Percentiles rank a stretch among this genome's conserved stretches.
Conservation (phyloP, 2,329 filamentous ascomycete species). For the Rosellinia necatrix region DNA sequence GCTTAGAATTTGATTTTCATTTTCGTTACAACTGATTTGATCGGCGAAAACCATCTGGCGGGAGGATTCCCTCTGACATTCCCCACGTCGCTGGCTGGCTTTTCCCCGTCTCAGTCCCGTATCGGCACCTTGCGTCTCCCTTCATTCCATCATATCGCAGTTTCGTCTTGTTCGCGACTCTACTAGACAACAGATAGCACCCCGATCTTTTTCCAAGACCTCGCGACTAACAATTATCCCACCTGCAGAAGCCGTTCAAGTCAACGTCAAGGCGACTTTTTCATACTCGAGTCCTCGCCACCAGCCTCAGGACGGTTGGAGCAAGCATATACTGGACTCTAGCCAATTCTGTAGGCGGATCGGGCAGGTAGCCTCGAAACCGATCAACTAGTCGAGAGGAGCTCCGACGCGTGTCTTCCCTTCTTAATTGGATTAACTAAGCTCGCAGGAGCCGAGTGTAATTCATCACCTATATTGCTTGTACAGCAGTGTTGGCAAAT, state of each 20-base stretch:
- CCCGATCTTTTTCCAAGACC: constrained; percentile 8
- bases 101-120: constrained; percentile 33
- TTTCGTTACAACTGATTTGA: constrained; percentile 15
- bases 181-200: constrained; percentile 34
- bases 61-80: constrained; percentile 35
- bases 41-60: constrained; percentile 25
- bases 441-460: constrained; percentile 4
- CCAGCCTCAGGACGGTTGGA: constrained; percentile 2
- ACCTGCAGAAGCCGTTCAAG: constrained; percentile 15
- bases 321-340: constrained; percentile 2
- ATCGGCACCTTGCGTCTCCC: constrained; percentile 34
- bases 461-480: constrained; percentile 24
- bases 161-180: constrained; percentile 29
- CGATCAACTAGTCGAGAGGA: constrained; percentile 1
- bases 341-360: constrained; percentile 1
- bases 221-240: constrained; percentile 32
- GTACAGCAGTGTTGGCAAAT: constrained; percentile 33
- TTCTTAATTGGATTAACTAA: constrained; percentile 11
- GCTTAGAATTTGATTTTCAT: constrained; percentile 10
- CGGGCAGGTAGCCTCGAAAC: constrained; percentile 1
- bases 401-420: constrained; percentile 3
- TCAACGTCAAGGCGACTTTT: constrained; percentile 12
- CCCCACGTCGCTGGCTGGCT: constrained; percentile 29
- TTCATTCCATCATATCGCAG: constrained; percentile 40
- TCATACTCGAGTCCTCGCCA: constrained; percentile 1